A percentile compares a stretch with the other conserved stretches of the same genome.
phyloP scores from a whole-genome alignment of 176 grass and related monocot species.

The Triticum urartu region DNA sequence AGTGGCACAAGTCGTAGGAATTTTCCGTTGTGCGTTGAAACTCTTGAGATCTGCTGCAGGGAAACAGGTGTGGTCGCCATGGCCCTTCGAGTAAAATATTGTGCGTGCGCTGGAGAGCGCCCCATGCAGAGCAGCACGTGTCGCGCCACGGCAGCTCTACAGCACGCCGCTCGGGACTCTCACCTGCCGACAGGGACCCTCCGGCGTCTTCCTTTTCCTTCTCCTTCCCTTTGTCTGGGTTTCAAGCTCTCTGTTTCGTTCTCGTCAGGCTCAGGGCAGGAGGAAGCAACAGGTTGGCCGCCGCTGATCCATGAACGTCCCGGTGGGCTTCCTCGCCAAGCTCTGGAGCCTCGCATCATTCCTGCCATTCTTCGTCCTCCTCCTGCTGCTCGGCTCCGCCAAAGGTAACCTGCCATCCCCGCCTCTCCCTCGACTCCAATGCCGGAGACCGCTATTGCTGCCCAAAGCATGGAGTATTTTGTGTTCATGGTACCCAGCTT shows the following conservation, averaged over 20 bases:
- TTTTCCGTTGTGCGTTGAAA: background rate
- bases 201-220: background rate
- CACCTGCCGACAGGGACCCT: background rate
- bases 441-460: too few relatives aligned
- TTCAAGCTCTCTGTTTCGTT: background rate
- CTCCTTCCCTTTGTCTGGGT: background rate
- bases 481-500: background rate
- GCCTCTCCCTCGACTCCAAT: background rate
- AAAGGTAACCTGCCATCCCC: slow-evolving; percentile 47
- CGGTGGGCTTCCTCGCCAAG: slow-evolving; percentile 59
- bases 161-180: background rate
- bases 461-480: too few relatives aligned
- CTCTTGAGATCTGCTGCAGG: background rate
- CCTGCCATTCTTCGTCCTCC: slow-evolving; percentile 70
- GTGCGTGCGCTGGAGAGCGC: background rate
- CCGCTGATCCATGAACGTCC: slow-evolving; percentile 54
- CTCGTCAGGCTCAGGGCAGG: background rate
- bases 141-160: background rate
- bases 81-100: background rate
- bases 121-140: slow-evolving; percentile 37
- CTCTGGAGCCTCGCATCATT: slow-evolving; percentile 81
- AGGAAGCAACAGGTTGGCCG: background rate
- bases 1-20: background rate
- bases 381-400: slow-evolving; percentile 58
- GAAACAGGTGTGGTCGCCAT: background rate